Evolutionary conservation across 306 rosid species (phyloP), one percentile per base, ranked within the genome.

Genomic region (Oxytropis ochrocephala): DNA sequence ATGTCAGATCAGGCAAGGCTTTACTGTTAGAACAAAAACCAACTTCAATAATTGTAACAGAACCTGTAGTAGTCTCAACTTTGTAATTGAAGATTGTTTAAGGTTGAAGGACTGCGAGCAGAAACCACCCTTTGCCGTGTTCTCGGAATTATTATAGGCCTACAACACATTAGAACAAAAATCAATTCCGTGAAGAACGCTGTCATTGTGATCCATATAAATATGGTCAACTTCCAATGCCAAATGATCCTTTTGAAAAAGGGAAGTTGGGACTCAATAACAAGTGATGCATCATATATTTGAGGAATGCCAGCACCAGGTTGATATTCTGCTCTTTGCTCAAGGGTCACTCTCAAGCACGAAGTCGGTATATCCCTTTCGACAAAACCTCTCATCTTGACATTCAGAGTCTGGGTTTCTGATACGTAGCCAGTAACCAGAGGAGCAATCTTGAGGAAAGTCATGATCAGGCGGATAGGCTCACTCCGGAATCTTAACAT

Each of bases 291-390:
- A 65, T 87, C 91, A 7, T 92, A 89, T 78, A 92, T 79, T 75
- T 90, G 86, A 21, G 96, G 98, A 72, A 90, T 88, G 51, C 98
- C 98, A 36, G 93, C 95, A 46, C 96, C 93, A 74, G 85, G 80
- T 5, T 7, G 80, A 76, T 76, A 82, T 71, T 82, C 91, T 39
- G 96, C 93, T 48, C 93, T 85, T 67, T 83, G 96, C 74, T 85
- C 90, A 8, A 93, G 86, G 24, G 84, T 86, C 72, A 90, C 84
- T 78, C 69, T 88, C 52, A 90, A 52, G 83, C 96, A 90, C 17
- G 93, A 81, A 14, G 91, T 88, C 3, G 91, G 96, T 30, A 69
- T 7, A 29, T 75, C 60, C 51, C 93, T 78, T 86, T 90, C 96
- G 0, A 72, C 19, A 0, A 88, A 88, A 65, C 92, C 93, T 78